A percentile compares a stretch with the other conserved stretches of the same genome.
phyloP scores from a whole-genome alignment of 2,329 filamentous ascomycete genomes.

The Aspergillus melleus region DNA sequence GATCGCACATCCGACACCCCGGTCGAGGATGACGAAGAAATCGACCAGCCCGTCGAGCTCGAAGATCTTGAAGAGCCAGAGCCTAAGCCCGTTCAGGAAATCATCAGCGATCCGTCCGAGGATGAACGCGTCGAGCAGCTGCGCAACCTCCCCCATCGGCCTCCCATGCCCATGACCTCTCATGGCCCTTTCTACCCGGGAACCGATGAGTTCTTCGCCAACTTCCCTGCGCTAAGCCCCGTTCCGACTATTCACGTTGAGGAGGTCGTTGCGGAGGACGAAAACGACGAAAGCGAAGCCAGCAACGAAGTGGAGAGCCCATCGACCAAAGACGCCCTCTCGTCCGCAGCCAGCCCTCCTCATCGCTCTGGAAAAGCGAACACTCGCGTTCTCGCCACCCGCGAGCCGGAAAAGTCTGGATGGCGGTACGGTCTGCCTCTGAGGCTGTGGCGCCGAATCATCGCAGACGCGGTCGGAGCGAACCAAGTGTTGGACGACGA shows the following conservation, averaged over 20 bases:
- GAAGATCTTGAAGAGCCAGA: not conserved
- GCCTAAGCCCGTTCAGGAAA: not conserved
- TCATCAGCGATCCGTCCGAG: not conserved
- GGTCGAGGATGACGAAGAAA: not conserved
- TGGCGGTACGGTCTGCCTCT: conserved; percentile 30
- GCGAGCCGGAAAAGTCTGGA: conserved; percentile 11
- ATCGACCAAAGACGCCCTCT: not conserved
- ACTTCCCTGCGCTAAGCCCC: conserved; percentile 23
- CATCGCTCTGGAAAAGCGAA: not conserved
- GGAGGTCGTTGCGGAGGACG: too few species aligned
- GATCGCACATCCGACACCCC: conserved; percentile 14
- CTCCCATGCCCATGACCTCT: not conserved
- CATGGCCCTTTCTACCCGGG: conserved; percentile 18
- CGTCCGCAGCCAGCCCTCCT: not conserved
- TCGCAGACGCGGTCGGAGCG: conserved; percentile 27
- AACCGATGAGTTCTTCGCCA: conserved; percentile 13
- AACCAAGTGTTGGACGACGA: conserved; percentile 25
- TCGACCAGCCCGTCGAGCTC: not conserved
- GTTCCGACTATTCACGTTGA: not conserved
- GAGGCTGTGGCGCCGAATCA: conserved; percentile 31
- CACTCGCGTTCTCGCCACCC: not conserved
- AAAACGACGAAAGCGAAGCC: not conserved
- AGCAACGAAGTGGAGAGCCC: not conserved
- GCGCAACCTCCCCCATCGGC: not conserved
- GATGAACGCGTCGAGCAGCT: not conserved